These are phyloP conservation scores for Phoenix roebelenii DNA, from an alignment of 176 grass and related monocot genomes.

Conservation along the genomic window DNA sequence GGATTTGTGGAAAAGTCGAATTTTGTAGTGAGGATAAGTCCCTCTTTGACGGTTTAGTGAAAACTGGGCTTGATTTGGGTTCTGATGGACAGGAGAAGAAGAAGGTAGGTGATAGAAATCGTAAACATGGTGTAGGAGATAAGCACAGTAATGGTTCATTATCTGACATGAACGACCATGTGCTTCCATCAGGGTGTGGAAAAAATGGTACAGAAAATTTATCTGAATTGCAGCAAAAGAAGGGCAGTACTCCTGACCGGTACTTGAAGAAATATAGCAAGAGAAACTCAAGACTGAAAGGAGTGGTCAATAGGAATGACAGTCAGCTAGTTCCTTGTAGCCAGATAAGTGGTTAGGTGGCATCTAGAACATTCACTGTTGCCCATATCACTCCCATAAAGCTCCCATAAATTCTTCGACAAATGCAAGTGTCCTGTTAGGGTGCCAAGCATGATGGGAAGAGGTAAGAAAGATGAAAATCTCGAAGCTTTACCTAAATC, in stretches of 20 bases:
- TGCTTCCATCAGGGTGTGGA: background rate
- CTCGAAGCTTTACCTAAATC: too few species aligned
- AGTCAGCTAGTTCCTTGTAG: background rate
- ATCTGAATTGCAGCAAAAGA: constrained; percentile 6
- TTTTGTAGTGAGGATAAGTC: constrained; percentile 46
- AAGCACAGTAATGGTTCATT: constrained; percentile 30
- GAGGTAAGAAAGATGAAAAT: too few species aligned
- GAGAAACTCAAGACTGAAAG: constrained; percentile 25
- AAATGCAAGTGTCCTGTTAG: too few species aligned
- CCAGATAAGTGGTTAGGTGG: constrained; percentile 12
- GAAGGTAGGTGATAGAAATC: constrained; percentile 2
- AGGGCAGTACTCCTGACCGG: constrained; percentile 16
- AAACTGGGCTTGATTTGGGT: background rate
- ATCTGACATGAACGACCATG: background rate
- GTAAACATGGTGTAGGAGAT: background rate
- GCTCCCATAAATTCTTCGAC: too few species aligned
- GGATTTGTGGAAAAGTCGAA: background rate
- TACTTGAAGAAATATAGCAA: constrained; percentile 44
- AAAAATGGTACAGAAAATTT: constrained; percentile 17
- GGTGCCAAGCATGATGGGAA: too few species aligned
- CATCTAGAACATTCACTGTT: background rate
- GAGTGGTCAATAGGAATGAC: constrained; percentile 11
- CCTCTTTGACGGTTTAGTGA: constrained; percentile 20
- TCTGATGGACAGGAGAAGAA: background rate
- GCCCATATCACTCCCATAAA: background rate